phyloP scores from a whole-genome alignment of 768 basidiomycete genomes.

The Xerocomellus dryophilus region DNA sequence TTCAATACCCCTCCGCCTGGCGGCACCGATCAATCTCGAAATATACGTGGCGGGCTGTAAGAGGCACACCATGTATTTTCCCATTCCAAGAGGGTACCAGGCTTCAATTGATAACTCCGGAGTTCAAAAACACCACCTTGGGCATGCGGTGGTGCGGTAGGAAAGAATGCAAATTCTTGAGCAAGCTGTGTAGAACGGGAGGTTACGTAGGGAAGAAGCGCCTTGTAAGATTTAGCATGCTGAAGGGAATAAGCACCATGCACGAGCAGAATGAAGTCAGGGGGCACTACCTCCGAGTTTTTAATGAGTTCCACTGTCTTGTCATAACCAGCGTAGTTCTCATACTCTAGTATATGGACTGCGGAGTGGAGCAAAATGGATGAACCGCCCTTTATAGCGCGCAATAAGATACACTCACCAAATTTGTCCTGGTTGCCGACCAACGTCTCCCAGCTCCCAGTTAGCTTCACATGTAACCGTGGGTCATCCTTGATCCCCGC shows the following conservation, averaged over 20 bases:
- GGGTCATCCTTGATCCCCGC: slow-evolving; percentile 71
- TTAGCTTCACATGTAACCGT: slow-evolving; percentile 78
- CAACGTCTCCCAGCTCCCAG: slow-evolving; percentile 89
- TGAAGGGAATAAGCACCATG: slow-evolving; percentile 25
- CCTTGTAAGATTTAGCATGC: slow-evolving; percentile 66
- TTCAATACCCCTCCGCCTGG: slow-evolving; percentile 90
- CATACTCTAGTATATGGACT: slow-evolving; percentile 86
- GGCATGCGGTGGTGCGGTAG: slow-evolving; percentile 80
- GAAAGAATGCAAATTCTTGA: slow-evolving; percentile 95
- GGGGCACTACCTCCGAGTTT: slow-evolving; percentile 56
- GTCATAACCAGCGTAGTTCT: slow-evolving; percentile 89
- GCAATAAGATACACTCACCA: slow-evolving; percentile 43
- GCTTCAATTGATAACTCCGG: slow-evolving; percentile 81
- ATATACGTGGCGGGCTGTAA: neutral
- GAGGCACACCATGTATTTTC: slow-evolving; percentile 77
- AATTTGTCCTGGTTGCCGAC: slow-evolving; percentile 91
- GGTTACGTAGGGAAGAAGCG: slow-evolving; percentile 72
- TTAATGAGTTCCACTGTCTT: slow-evolving; percentile 62
- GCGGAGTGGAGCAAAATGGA: neutral
- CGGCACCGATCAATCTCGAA: slow-evolving; percentile 5
- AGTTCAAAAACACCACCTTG: slow-evolving; percentile 94
- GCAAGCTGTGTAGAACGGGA: slow-evolving; percentile 75
- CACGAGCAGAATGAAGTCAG: neutral
- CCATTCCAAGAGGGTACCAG: slow-evolving; percentile 93
- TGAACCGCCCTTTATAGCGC: neutral